Conservation (phyloP, 495 filamentous ascomycete genomes). For the Penicillium lagena region DNA sequence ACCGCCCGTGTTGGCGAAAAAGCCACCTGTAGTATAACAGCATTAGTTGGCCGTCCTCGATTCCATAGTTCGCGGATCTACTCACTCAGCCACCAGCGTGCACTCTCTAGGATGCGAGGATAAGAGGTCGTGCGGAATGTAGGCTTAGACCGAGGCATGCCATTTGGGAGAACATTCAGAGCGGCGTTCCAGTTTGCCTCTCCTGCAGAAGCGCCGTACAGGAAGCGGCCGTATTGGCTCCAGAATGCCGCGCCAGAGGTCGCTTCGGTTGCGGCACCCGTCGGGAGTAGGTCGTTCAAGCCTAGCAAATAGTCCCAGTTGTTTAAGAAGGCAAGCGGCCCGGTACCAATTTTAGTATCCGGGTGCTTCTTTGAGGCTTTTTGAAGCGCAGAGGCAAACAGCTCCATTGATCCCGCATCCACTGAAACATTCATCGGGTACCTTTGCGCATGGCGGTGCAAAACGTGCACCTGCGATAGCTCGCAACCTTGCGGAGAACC, state of each 20-base stretch:
- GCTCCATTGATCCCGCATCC: conserved; percentile 39
- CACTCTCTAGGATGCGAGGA: conserved; percentile 43
- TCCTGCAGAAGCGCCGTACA: conserved; percentile 38
- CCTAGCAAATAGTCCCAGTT: conserved; percentile 43
- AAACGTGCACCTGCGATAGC: conserved; percentile 42
- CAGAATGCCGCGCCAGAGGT: conserved; percentile 43
- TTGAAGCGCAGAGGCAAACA: conserved; percentile 37
- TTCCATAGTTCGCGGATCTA: conserved; percentile 4
- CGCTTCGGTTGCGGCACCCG: conserved; percentile 45
- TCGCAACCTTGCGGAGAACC: conserved; percentile 47
- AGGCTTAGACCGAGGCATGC: conserved; percentile 36
- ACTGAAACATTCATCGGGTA: conserved; percentile 33
- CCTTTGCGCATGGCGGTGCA: conserved; percentile 49
- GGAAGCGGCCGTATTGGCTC: conserved; percentile 45
- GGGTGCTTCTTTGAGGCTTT: conserved; percentile 35
- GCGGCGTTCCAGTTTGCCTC: conserved; percentile 36
- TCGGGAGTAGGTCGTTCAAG: conserved; percentile 34
- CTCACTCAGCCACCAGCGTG: conserved; percentile 34
- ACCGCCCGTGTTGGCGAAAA: conserved; percentile 29
- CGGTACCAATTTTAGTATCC: conserved; percentile 26
- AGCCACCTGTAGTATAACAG: conserved; percentile 16
- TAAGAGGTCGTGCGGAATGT: conserved; percentile 45
- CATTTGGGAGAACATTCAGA: conserved; percentile 37
- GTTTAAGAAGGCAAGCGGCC: conserved; percentile 44
- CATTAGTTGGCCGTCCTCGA: too few relatives aligned